phyloP scores from a whole-genome alignment of 352 stramenopile genomes.

The Pythium folliculosum region DNA sequence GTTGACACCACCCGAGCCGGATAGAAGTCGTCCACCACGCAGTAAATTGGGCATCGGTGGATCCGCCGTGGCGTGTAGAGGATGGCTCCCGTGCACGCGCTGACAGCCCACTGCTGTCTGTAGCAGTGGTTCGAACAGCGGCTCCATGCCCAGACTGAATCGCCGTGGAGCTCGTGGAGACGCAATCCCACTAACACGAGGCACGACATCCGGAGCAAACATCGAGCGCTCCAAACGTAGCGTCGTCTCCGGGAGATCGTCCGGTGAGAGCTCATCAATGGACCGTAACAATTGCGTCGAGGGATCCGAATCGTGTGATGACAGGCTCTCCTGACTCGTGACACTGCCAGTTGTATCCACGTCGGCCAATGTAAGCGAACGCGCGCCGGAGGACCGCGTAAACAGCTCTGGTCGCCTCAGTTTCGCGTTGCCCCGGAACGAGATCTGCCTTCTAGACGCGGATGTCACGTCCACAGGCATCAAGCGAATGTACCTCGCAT shows the following conservation, averaged over 20 bases:
- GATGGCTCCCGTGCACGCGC: constrained; percentile 31
- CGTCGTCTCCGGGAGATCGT: constrained; percentile 26
- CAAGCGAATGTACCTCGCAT: constrained; percentile 43
- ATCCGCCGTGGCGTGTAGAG: background rate
- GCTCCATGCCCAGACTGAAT: constrained; percentile 66
- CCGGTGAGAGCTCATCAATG: constrained; percentile 31
- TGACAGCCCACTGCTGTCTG: constrained; percentile 70
- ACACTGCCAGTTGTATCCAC: constrained; percentile 7
- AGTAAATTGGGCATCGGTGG: background rate
- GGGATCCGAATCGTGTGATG: constrained; percentile 11
- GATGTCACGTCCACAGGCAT: background rate
- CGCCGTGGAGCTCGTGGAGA: constrained; percentile 34
- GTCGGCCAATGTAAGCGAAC: constrained; percentile 1
- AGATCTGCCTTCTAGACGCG: constrained; percentile 12
- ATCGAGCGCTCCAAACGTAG: constrained; percentile 14
- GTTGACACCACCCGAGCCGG: constrained; percentile 2
- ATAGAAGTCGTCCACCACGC: constrained; percentile 18
- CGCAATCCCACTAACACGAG: background rate
- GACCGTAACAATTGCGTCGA: background rate
- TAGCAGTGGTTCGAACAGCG: constrained; percentile 74
- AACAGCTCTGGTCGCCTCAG: constrained; percentile 23
- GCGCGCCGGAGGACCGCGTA: constrained; percentile 1
- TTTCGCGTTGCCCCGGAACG: constrained; percentile 19
- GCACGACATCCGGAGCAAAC: background rate
- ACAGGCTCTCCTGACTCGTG: constrained; percentile 22